Conservation (phyloP, 1,284 basidiomycete species). For the Leccinum pachyderme region DNA sequence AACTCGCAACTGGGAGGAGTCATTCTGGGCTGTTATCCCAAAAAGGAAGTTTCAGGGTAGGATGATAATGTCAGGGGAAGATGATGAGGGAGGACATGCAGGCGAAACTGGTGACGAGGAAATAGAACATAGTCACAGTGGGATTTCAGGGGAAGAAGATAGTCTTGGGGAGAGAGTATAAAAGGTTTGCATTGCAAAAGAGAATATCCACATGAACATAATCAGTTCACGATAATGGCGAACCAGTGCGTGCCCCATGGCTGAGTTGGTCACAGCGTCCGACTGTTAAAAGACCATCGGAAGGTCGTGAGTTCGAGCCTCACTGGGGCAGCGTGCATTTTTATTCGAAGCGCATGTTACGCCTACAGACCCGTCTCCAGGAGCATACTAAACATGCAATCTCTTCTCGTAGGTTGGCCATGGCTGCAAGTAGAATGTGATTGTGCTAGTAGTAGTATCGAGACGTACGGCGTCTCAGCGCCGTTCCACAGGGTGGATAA, state of each 20-base stretch:
- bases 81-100: not conserved
- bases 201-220: not conserved
- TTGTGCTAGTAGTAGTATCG: not conserved
- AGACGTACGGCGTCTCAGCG: conserved; percentile 4
- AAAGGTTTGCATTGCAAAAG: too few relatives aligned
- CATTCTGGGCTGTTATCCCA: conserved; percentile 85
- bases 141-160: not conserved
- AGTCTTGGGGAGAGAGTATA: not conserved
- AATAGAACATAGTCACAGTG: not conserved
- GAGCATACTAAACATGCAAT: not conserved
- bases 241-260: conserved; percentile 57
- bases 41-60: conserved; percentile 72
- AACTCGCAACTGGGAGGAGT: conserved; percentile 77
- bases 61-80: not conserved
- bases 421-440: not conserved
- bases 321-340: conserved; percentile 54
- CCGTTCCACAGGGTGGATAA: conserved; percentile 5
- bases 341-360: not conserved
- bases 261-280: conserved; percentile 82
- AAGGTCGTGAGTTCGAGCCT: conserved; percentile 77
- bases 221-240: not conserved
- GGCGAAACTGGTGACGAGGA: not conserved
- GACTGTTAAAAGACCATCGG: conserved; percentile 67
- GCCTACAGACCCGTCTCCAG: not conserved
- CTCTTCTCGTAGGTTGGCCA: not conserved